phyloP scores from a whole-genome alignment of 768 basidiomycete genomes.

The Pluteus cervinus region DNA sequence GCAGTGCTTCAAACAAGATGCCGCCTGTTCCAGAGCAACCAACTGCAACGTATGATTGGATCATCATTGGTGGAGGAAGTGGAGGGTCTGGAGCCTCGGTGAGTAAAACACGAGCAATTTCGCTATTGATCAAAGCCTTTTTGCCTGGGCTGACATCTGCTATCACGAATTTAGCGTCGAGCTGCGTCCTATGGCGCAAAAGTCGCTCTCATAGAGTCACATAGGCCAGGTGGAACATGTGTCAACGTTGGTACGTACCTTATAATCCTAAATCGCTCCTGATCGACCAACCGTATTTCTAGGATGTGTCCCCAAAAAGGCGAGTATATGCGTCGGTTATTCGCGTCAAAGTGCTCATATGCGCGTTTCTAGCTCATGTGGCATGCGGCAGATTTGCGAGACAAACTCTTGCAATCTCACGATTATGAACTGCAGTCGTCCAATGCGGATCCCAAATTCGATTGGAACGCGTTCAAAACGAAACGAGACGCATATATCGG shows the following conservation, averaged over 20 bases:
- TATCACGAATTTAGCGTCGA: constrained; percentile 55
- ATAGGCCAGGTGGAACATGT: constrained; percentile 87
- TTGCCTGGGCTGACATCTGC: constrained; percentile 1
- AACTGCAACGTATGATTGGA: constrained; percentile 68
- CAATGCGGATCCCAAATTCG: constrained; percentile 54
- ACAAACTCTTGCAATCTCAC: constrained; percentile 73
- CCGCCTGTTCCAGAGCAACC: constrained; percentile 63
- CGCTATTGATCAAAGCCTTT: neutral
- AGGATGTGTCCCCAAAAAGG: constrained; percentile 99
- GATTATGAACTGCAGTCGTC: constrained; percentile 70
- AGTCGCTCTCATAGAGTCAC: constrained; percentile 84
- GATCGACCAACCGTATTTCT: constrained; percentile 1
- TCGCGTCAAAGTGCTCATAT: neutral
- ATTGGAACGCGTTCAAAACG: constrained; percentile 88
- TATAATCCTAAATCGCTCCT: neutral
- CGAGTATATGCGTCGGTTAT: constrained; percentile 22
- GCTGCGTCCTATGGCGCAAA: constrained; percentile 91
- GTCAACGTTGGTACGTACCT: constrained; percentile 85
- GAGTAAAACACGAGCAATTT: no score
- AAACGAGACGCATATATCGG: constrained; percentile 95
- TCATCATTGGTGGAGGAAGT: constrained; percentile 90
- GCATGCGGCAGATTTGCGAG: constrained; percentile 88
- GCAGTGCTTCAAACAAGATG: constrained; percentile 43
- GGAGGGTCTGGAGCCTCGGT: constrained; percentile 89
- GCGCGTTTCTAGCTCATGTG: constrained; percentile 78